phyloP scores from a whole-genome alignment of 2,329 filamentous ascomycete genomes.

The Trichoderma sp. region DNA sequence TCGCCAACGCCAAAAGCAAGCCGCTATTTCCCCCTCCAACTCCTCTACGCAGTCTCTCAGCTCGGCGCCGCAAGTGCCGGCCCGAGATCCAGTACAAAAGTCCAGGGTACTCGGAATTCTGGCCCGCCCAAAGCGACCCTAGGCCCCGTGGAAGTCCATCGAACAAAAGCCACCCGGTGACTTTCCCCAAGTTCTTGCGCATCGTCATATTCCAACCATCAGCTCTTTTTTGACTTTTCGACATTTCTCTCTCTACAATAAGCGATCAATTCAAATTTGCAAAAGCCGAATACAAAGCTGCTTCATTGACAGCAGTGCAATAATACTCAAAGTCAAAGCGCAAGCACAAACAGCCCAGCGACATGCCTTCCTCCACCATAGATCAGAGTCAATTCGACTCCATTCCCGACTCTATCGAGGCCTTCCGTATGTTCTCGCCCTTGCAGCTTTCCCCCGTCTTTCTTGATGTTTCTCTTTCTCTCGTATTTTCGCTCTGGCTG shows the following conservation, averaged over 20 bases:
- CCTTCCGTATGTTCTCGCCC: constrained; percentile 54
- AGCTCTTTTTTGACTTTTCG: neutral
- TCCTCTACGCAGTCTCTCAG: neutral
- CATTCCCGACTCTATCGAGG: constrained; percentile 62
- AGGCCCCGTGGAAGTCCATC: constrained; percentile 6
- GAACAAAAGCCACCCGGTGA: neutral
- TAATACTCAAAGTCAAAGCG: neutral
- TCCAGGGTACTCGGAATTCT: neutral
- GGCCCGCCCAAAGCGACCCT: neutral
- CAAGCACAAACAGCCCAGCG: neutral
- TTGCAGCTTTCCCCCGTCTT: neutral
- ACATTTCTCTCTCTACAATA: neutral
- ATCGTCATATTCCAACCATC: neutral
- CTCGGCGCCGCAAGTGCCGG: neutral
- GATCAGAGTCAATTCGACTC: constrained; percentile 57
- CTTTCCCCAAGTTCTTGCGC: neutral
- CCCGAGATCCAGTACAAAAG: neutral
- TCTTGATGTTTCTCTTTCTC: neutral
- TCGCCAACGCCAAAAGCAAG: neutral
- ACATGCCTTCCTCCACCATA: constrained; percentile 52
- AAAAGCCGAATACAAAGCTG: neutral
- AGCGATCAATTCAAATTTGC: neutral
- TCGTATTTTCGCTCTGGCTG: neutral
- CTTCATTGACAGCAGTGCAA: neutral
- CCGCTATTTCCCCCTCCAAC: neutral